Evolutionary conservation across 176 grass and related monocot species (phyloP).

Genomic region (Tuctoria greenei): DNA sequence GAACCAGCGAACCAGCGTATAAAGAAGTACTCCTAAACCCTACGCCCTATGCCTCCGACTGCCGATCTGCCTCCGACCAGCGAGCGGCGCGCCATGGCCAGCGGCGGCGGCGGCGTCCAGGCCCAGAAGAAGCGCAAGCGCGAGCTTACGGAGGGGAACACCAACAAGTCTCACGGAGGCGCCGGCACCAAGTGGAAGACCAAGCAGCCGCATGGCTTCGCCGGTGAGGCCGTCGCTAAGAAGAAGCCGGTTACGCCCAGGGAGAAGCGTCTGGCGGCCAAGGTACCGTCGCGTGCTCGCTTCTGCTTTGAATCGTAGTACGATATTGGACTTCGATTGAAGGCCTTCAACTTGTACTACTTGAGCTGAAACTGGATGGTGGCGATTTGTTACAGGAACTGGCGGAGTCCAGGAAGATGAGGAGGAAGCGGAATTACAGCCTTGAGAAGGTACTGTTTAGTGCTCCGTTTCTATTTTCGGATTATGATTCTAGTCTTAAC

Average conservation of each 20-base stretch:
- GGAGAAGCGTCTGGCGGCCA: conserved; percentile 33
- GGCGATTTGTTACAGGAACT: conserved; percentile 41
- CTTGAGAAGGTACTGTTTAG: conserved; percentile 60
- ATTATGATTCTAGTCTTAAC: neutral
- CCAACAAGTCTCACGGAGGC: neutral
- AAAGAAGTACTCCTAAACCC: too few species aligned
- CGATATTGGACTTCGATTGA: neutral
- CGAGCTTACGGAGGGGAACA: conserved; percentile 19
- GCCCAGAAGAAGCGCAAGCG: conserved; percentile 54
- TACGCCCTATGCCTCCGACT: neutral
- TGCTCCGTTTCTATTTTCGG: neutral
- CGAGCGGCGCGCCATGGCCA: conserved; percentile 26
- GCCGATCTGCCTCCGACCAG: neutral
- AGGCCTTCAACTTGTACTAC: neutral
- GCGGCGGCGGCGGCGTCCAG: conserved; percentile 12
- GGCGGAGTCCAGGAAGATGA: conserved; percentile 76
- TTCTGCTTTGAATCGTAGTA: neutral
- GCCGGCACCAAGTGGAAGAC: conserved; percentile 34
- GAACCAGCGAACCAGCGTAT: too few species aligned
- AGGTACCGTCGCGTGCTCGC: conserved; percentile 31
- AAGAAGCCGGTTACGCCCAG: conserved; percentile 32
- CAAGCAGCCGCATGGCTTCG: neutral
- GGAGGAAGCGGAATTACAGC: conserved; percentile 64
- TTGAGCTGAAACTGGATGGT: conserved; percentile 11
- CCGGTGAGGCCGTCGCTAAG: conserved; percentile 3